Base-by-base conservation (phyloP, 257 asterid species). In the Primulina huaijiensis region DNA sequence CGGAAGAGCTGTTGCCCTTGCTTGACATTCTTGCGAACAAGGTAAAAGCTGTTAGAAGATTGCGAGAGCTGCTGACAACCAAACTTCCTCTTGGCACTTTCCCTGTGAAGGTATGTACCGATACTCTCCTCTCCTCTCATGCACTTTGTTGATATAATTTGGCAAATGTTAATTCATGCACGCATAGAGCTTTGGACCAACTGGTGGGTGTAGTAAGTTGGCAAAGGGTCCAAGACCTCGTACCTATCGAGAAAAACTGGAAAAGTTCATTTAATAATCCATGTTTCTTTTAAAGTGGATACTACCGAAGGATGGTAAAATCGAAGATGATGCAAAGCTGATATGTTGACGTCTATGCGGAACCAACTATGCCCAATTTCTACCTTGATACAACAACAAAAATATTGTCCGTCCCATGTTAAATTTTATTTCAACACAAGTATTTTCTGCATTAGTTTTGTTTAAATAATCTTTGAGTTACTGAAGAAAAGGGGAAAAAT, bases 1-100 rank as follows among this genome's bases (percentile, higher is more conserved):
- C 96, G 2, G 97, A 94, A 76, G 99, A 94, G 76, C 89, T 94
- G 68, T 82, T 94, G 79, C 99, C 99, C 50, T 82, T 94, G 81
- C 97, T 94, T 63, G 99, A 94, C 77, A 94, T 94, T 79, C 82
- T 94, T 77, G 99, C 99, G 34, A 89, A 89, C 82, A 94, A 94
- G 84, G 99, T 94, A 72, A 94, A 94, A 80, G 98, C 97, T 12
- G 82, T 94, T 25, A 82, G 98, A 81, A 94, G 99, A 86, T 86
- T 94, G 59, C 83, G 98, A 64, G 99, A 94, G 90, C 91, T 94
- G 73, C 81, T 94, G 86, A 94, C 99, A 60, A 94, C 99, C 35
- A 94, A 89, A 77, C 86, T 94, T 72, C 99, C 98, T 70, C 72
- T 78, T 67, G 97, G 95, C 75, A 91, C 99, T 34, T 94, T 94